phyloP scores from a whole-genome alignment of 2,329 filamentous ascomycete genomes.

The Myriosclerotinia curreyana region DNA sequence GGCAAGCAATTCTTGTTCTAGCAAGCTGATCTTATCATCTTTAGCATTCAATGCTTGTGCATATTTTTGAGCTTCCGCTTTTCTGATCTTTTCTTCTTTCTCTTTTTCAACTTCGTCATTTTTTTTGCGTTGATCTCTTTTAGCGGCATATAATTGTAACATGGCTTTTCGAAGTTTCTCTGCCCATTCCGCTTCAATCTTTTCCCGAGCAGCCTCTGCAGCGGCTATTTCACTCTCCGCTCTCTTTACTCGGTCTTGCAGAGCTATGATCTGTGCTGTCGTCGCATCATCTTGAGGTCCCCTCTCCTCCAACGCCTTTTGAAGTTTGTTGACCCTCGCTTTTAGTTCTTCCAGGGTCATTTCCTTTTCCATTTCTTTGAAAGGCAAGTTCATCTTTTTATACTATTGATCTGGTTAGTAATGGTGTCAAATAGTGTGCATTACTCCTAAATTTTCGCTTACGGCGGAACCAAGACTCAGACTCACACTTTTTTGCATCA shows the following conservation, averaged over 20 bases:
- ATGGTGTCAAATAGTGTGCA: accelerated
- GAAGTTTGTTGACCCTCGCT: neutral
- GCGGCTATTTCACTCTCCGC: neutral
- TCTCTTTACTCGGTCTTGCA: neutral
- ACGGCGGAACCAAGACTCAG: neutral
- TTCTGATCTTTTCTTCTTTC: neutral
- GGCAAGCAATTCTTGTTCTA: neutral
- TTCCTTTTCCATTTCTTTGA: neutral
- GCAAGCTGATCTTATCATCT: neutral
- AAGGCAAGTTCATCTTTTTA: neutral
- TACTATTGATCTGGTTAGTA: neutral
- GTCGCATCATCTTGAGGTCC: neutral
- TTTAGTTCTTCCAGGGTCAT: neutral
- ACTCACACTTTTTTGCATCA: slow-evolving; percentile 12
- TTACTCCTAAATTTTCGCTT: no score
- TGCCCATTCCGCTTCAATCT: neutral
- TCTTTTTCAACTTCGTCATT: no score
- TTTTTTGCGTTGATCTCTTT: neutral
- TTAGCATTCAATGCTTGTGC: neutral
- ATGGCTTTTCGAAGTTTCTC: neutral
- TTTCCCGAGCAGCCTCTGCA: neutral
- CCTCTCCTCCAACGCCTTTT: neutral
- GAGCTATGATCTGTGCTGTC: neutral
- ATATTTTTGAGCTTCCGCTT: neutral
- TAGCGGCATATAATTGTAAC: neutral